Evolutionary conservation across 2,329 filamentous ascomycete genomes (phyloP), one percentile per base, ranked within the genome.

Genomic region (Fusarium sp.): DNA sequence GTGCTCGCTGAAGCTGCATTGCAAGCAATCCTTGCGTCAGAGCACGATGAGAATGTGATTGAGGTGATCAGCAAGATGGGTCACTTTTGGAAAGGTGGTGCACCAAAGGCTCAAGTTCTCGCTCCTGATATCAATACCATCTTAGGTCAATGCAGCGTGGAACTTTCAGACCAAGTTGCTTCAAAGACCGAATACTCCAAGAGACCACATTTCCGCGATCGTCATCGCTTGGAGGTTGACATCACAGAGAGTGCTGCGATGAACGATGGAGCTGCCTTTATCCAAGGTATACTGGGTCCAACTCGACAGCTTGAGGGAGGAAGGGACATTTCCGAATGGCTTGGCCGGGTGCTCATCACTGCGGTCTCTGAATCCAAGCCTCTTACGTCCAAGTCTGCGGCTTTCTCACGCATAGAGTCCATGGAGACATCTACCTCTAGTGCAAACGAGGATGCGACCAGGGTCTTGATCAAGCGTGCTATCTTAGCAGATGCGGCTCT

Each of bases 1-100:
- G 35, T 78, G 2, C 66, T 77, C 24, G 68, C 75, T 31, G 73
- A 78, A 50, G 67, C 73, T 18, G 58, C 72, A 8, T 64, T 78
- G 5, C 68, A 76, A 41, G 67, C 75, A 5, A 28, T 77, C 22
- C 48, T 77, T 26, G 35, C 64, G 22, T 56, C 71, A 28, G 47
- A 70, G 6, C 54, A 61, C 4, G 47, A 45, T 20, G 58, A 56
- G 6, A 56, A 65, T 36, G 28, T 51, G n/a, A 33, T 55, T 5
- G 57, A 71, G 13, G 58, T 73, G 4, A 18, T 74, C n/a, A 30
- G 36, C 5, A 61, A 72, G 33, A 72, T 75, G 48, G 14, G 63
- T 15, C n/a, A 45, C 5, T 71, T 54, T 24, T 78, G 59, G 62
- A 39, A 47, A 13, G 24, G 6, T 7, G 55, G 48, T 24, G 39